Evolutionary conservation across 192 early-diverging fungal genomes (phyloP).

Genomic region (Phycomyces nitens): DNA sequence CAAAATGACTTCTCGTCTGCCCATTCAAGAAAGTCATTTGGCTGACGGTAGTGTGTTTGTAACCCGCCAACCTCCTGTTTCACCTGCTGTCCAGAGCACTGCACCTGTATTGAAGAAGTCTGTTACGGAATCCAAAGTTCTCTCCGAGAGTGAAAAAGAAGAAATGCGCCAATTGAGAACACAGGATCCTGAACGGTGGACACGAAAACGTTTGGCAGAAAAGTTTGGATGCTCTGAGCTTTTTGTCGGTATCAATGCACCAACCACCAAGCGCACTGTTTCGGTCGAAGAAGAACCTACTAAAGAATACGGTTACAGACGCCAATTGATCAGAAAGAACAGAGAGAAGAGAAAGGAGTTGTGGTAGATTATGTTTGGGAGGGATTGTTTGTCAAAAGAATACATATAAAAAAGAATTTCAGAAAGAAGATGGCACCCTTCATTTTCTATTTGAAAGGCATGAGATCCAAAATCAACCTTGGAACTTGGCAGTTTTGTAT

Average conservation of each 20-base stretch:
- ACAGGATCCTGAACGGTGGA: constrained; percentile 36
- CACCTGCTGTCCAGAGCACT: constrained; percentile 10
- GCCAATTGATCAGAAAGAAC: constrained; percentile 28
- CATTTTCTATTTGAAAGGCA: no score
- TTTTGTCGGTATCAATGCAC: constrained; percentile 36
- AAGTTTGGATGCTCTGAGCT: constrained; percentile 38
- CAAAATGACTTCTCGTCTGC: constrained; percentile 26
- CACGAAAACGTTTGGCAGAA: constrained; percentile 32
- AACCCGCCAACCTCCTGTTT: constrained; percentile 23
- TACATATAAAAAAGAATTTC: no score
- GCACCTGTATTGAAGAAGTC: constrained; percentile 11
- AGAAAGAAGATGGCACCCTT: no score
- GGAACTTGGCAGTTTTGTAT: no score
- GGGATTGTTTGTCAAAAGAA: neutral
- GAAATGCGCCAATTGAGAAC: constrained; percentile 33
- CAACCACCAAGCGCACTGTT: constrained; percentile 3
- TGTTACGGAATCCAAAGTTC: constrained; percentile 1
- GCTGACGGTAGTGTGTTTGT: constrained; percentile 21
- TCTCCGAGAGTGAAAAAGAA: constrained; percentile 22
- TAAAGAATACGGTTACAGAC: constrained; percentile 26
- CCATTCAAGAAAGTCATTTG: constrained; percentile 14
- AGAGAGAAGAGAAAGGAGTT: constrained; percentile 31
- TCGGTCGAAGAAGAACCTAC: neutral
- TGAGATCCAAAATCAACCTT: no score
- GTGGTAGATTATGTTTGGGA: constrained; percentile 22